A percentile compares a stretch with the other conserved stretches of the same genome.
Evolutionary conservation across 306 rosid species (phyloP).

Genomic region (Argentina anserina): DNA sequence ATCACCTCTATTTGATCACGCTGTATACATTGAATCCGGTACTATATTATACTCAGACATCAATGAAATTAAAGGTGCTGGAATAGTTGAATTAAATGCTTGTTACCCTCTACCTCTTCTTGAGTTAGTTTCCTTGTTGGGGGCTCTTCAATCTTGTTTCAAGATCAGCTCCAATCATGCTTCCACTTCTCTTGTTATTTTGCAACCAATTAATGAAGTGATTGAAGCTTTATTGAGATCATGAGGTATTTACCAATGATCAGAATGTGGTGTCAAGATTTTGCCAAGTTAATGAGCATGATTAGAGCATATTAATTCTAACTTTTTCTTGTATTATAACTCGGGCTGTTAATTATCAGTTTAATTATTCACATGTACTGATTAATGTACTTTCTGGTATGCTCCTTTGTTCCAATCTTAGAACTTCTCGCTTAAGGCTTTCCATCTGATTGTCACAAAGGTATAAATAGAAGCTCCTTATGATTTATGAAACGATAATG

Average conservation of each 20-base stretch:
- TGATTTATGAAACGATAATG: not conserved
- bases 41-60: not conserved
- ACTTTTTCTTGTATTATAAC: not conserved
- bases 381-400: no score
- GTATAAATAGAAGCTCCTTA: no score
- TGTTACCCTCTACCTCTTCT: not conserved
- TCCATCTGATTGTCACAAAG: not conserved
- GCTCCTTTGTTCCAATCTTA: no score
- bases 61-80: not conserved
- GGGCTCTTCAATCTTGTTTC: not conserved
- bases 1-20: not conserved
- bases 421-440: no score
- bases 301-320: not conserved
- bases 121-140: no score
- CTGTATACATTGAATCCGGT: slow-evolving; percentile 18
- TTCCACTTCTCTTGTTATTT: not conserved
- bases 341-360: not conserved
- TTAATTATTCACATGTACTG: not conserved
- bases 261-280: not conserved
- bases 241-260: not conserved
- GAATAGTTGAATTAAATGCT: not conserved
- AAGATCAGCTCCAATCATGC: not conserved
- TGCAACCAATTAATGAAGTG: not conserved
- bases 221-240: not conserved
- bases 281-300: not conserved